Evolutionary conservation across 164 flowering plant genomes (phyloP).

Genomic region (Saururus chinensis): DNA sequence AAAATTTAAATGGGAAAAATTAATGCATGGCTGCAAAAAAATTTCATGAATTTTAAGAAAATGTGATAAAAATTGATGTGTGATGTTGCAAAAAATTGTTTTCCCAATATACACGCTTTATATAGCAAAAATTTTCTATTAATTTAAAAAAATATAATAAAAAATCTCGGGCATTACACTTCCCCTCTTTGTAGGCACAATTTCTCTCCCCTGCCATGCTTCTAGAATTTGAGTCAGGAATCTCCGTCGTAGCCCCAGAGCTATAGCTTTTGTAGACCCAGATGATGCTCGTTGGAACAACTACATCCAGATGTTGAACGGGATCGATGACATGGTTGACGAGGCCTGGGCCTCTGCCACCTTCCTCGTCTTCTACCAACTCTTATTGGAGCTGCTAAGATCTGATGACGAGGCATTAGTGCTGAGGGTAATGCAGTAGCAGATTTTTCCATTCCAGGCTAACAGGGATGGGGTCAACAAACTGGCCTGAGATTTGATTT

Average conservation of each 20-base stretch:
- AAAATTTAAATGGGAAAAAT: no score
- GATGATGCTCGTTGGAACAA: slow-evolving; percentile 57
- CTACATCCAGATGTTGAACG: slow-evolving; percentile 29
- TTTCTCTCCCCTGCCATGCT: slow-evolving; percentile 58
- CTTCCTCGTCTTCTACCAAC: slow-evolving; percentile 49
- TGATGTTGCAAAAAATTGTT: no score
- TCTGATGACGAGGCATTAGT: slow-evolving; percentile 44
- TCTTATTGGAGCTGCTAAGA: slow-evolving; percentile 44
- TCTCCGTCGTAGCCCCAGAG: slow-evolving; percentile 29
- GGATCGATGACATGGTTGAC: slow-evolving; percentile 28
- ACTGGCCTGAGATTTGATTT: slow-evolving; percentile 42
- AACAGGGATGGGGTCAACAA: slow-evolving; percentile 38
- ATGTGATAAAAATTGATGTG: no score
- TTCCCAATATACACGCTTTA: no score
- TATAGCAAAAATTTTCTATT: no score
- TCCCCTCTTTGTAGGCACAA: no score
- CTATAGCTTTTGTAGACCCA: slow-evolving; percentile 36
- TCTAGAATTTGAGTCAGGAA: slow-evolving; percentile 69
- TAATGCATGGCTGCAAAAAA: no score
- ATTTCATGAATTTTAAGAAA: no score
- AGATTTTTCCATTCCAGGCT: slow-evolving; percentile 28
- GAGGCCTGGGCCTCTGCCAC: slow-evolving; percentile 41
- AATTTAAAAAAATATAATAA: no score
- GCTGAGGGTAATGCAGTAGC: slow-evolving; percentile 36
- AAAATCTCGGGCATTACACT: no score